Conservation (phyloP, 768 basidiomycete species). For the Tremella fuciformis region DNA sequence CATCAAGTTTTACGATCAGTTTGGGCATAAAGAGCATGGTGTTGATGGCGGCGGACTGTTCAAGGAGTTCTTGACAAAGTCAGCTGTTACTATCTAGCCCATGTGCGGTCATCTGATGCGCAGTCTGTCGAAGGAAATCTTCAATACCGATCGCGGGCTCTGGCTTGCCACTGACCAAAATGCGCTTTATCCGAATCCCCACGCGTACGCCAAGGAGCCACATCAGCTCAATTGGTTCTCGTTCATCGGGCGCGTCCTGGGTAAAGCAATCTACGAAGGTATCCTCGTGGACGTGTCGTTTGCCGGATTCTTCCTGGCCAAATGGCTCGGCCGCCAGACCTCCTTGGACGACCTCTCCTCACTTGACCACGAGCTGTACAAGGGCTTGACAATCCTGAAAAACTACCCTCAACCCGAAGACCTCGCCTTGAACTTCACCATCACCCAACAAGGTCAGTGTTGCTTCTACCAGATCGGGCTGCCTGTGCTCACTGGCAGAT, state of each 20-base stretch:
- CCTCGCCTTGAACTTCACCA: constrained; percentile 81
- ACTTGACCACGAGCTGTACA: constrained; percentile 86
- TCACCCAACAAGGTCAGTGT: constrained; percentile 74
- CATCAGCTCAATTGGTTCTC: constrained; percentile 80
- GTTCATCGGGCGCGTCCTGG: constrained; percentile 79
- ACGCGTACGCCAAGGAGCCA: constrained; percentile 79
- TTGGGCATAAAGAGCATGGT: constrained; percentile 59
- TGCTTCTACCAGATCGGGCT: too few species aligned
- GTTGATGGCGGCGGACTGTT: constrained; percentile 97
- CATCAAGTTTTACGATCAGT: constrained; percentile 92
- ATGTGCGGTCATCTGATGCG: background rate
- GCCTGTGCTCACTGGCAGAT: constrained; percentile 56
- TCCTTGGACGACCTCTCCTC: constrained; percentile 90
- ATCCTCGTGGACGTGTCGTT: constrained; percentile 93
- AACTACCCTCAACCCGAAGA: constrained; percentile 86
- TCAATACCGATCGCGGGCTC: constrained; percentile 87
- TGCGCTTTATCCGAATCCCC: constrained; percentile 92
- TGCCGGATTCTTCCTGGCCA: constrained; percentile 85
- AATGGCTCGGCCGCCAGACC: constrained; percentile 77
- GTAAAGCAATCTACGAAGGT: constrained; percentile 94
- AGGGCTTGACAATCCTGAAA: constrained; percentile 87
- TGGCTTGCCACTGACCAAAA: constrained; percentile 90
- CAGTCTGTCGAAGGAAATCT: constrained; percentile 85
- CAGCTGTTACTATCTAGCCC: background rate
- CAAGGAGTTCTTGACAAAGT: constrained; percentile 89